Evolutionary conservation across 495 filamentous ascomycete genomes (phyloP).

Genomic region (Haplographium delicatum): DNA sequence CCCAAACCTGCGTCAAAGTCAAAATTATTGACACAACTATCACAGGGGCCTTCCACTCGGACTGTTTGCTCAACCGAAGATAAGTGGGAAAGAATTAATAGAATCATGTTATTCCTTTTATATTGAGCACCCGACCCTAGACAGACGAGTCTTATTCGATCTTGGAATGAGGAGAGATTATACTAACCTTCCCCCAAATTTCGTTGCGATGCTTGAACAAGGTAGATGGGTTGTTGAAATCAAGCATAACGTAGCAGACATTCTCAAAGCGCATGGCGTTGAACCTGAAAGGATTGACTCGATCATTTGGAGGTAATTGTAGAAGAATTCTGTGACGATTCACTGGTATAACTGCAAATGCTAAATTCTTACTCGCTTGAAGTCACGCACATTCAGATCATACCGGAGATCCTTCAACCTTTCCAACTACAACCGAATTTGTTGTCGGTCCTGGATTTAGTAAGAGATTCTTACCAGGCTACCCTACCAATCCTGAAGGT

Average conservation of each 20-base stretch:
- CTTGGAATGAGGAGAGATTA: conserved; percentile 47
- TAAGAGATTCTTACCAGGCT: conserved; percentile 36
- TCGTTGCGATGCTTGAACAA: conserved; percentile 30
- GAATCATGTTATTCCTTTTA: conserved; percentile 45
- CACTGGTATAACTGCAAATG: too few relatives aligned
- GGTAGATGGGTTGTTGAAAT: conserved; percentile 28
- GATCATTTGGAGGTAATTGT: conserved; percentile 57
- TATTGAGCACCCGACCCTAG: conserved; percentile 36
- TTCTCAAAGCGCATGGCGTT: conserved; percentile 36
- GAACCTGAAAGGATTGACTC: conserved; percentile 44
- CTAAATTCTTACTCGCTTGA: too few relatives aligned
- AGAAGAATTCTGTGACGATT: too few relatives aligned
- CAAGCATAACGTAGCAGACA: conserved; percentile 37
- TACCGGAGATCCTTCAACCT: conserved; percentile 44
- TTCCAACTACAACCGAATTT: conserved; percentile 42
- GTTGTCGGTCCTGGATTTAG: conserved; percentile 53
- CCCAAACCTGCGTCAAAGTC: conserved; percentile 41
- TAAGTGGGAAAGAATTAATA: conserved; percentile 40
- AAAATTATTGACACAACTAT: conserved; percentile 50
- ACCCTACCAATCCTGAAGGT: conserved; percentile 36
- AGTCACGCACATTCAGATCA: conserved; percentile 60
- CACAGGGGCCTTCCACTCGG: conserved; percentile 26
- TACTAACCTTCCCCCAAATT: conserved; percentile 37
- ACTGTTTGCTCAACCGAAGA: conserved; percentile 37
- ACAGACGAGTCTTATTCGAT: conserved; percentile 49